These are phyloP conservation scores for Populus hybrid DNA, from an alignment of 441 rosid species.

Conservation along the genomic window DNA sequence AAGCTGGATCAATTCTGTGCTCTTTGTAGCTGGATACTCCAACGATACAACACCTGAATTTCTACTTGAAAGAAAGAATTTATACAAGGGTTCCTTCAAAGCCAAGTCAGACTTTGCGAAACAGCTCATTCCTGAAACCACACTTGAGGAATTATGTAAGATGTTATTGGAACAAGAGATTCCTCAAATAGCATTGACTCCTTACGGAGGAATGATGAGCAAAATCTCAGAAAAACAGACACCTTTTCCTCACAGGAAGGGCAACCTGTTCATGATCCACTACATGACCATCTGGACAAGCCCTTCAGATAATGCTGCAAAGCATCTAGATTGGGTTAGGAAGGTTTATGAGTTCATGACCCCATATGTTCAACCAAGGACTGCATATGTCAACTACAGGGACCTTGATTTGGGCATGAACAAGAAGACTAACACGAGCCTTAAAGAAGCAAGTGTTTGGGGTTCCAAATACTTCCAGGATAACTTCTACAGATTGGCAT, in stretches of 20 bases:
- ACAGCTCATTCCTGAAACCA: background rate
- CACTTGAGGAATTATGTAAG: background rate
- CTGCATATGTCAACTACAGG: slow-evolving; percentile 29
- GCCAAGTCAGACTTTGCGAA: background rate
- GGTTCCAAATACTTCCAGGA: background rate
- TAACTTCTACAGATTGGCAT: background rate
- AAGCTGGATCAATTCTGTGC: slow-evolving; percentile 56
- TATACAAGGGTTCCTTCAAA: background rate
- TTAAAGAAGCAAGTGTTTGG: slow-evolving; percentile 17
- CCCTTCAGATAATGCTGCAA: slow-evolving; percentile 20
- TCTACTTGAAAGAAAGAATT: background rate
- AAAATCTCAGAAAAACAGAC: slow-evolving; percentile 35
- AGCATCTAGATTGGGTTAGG: slow-evolving; percentile 32
- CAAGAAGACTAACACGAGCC: background rate
- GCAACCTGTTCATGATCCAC: slow-evolving; percentile 52
- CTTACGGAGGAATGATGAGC: slow-evolving; percentile 8
- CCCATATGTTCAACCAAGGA: slow-evolving; percentile 3
- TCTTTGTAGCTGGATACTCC: background rate
- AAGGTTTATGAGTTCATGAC: slow-evolving; percentile 50
- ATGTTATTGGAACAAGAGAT: slow-evolving; percentile 31
- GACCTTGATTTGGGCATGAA: slow-evolving; percentile 53
- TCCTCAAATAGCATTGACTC: slow-evolving; percentile 13
- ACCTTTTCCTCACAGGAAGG: slow-evolving; percentile 59
- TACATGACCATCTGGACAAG: slow-evolving; percentile 49
- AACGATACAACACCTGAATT: background rate